Evolutionary conservation across 2,329 filamentous ascomycete genomes (phyloP).

Genomic region (Cyanodermella asteris): DNA sequence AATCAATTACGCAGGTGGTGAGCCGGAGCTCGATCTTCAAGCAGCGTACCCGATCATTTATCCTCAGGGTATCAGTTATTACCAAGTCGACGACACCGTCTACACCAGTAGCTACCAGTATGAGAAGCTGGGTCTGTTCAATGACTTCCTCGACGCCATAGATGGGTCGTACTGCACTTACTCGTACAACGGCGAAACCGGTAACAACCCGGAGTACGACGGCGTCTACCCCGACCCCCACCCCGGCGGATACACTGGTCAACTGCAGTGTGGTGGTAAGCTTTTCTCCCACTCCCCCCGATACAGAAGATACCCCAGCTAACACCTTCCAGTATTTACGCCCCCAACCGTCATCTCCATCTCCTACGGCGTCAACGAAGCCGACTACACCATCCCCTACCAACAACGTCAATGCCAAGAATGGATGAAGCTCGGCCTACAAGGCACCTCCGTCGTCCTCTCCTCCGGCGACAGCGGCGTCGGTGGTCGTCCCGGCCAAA

Average conservation of each 20-base stretch:
- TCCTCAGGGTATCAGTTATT: slow-evolving; percentile 28
- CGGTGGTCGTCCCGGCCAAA: slow-evolving; percentile 15
- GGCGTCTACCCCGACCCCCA: slow-evolving; percentile 21
- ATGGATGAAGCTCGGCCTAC: slow-evolving; percentile 27
- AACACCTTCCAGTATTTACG: slow-evolving; percentile 14
- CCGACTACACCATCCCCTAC: slow-evolving; percentile 15
- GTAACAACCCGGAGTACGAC: slow-evolving; percentile 16
- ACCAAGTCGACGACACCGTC: slow-evolving; percentile 24
- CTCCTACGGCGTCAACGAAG: slow-evolving; percentile 20
- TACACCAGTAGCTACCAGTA: not conserved
- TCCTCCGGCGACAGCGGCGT: slow-evolving; percentile 25
- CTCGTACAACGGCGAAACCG: slow-evolving; percentile 12
- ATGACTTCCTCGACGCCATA: slow-evolving; percentile 25
- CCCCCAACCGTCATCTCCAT: slow-evolving; percentile 15
- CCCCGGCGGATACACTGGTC: slow-evolving; percentile 5
- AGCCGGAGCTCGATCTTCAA: slow-evolving; percentile 31
- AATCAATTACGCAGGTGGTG: slow-evolving; percentile 18
- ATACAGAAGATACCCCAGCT: slow-evolving; percentile 10
- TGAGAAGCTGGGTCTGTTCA: no score
- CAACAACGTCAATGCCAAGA: slow-evolving; percentile 20
- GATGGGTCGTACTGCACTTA: slow-evolving; percentile 26
- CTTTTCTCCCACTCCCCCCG: no score
- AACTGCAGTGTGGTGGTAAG: slow-evolving; percentile 19
- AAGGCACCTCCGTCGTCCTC: slow-evolving; percentile 26
- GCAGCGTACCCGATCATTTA: slow-evolving; percentile 30